Evolutionary conservation across 176 grass and related monocot species (phyloP).

Genomic region (Tillandsia fasciculata): DNA sequence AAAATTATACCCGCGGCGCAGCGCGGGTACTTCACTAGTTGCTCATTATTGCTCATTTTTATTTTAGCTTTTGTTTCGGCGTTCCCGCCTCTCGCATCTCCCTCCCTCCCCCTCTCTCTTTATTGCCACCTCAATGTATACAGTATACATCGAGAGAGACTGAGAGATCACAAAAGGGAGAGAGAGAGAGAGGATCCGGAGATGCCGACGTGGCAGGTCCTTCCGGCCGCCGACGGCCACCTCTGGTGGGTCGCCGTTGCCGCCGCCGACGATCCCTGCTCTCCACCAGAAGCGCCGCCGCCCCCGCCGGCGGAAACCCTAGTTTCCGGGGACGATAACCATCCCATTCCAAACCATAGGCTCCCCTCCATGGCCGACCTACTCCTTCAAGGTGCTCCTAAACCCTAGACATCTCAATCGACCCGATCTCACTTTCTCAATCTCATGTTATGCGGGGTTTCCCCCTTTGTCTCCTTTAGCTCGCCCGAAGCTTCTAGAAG

Average conservation of each 20-base stretch:
- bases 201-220: constrained; percentile 29
- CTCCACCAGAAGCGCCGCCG: neutral
- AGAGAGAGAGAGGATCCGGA: constrained; percentile 7
- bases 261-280: neutral
- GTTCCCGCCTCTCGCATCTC: too few relatives aligned
- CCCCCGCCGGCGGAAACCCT: constrained; percentile 8
- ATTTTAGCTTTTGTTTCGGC: too few relatives aligned
- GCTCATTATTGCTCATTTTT: too few relatives aligned
- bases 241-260: constrained; percentile 11
- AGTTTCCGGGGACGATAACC: neutral
- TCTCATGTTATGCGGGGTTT: neutral
- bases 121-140: too few relatives aligned
- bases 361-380: constrained; percentile 31
- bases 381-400: constrained; percentile 17
- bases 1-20: too few relatives aligned
- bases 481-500: constrained; percentile 11
- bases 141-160: neutral
- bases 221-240: constrained; percentile 15
- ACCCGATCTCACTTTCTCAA: neutral
- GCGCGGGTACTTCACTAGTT: too few relatives aligned
- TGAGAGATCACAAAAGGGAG: neutral
- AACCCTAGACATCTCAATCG: neutral
- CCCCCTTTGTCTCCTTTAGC: constrained; percentile 12
- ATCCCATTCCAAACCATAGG: neutral
- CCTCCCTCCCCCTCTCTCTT: too few relatives aligned